Evolutionary conservation across 768 basidiomycete species (phyloP), one percentile per base, ranked within the genome.

Genomic region (Mycena rosella): DNA sequence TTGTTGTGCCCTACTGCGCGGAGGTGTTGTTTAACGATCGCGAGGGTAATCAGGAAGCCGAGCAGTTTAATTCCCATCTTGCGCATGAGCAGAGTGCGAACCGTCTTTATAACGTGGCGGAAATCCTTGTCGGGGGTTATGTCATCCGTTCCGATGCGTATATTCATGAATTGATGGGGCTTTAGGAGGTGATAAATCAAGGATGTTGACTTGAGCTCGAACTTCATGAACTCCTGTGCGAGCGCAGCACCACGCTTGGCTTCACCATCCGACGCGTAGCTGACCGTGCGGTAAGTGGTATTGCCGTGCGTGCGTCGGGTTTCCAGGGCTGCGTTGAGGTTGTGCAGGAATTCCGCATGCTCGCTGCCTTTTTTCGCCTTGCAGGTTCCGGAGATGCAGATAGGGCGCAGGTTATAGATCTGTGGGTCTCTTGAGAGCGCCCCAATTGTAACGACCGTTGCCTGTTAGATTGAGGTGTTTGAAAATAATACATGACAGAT

Each of bases 61-160:
- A 70, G 63, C 10, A 77, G 27, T 0, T 73, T 65, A 13, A 77
- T 68, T 15, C 77, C 77, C 17, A 67, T 60, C 24, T 27, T 44
- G 29, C 73, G 73, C 56, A 78, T 53, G 18, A 78, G 54, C 2
- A 78, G 73, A 47, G 73, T 74, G 3, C 73, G 69, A 13, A 71
- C 59, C 2, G 71, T 62, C 54, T 79, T 78, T 66, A 79, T 61
- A 18, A 78, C 54, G 66, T 81, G 74, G 70, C 79, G 78, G 69
- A 71, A 72, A 67, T 78, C 77, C 45, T 78, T 79, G 69, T 79
- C 74, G 13, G 66, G 67, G 0, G 78, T 80, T 0, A 80, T 55
- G 42, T 80, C 77, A 54, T 80, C 72, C 14, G 72, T 60, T 8
- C 79, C 79, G 42, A 78, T 73, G 15, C 60, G 65, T 3, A 75